phyloP scores from a whole-genome alignment of 2,329 filamentous ascomycete species.

The Acarospora socialis region DNA sequence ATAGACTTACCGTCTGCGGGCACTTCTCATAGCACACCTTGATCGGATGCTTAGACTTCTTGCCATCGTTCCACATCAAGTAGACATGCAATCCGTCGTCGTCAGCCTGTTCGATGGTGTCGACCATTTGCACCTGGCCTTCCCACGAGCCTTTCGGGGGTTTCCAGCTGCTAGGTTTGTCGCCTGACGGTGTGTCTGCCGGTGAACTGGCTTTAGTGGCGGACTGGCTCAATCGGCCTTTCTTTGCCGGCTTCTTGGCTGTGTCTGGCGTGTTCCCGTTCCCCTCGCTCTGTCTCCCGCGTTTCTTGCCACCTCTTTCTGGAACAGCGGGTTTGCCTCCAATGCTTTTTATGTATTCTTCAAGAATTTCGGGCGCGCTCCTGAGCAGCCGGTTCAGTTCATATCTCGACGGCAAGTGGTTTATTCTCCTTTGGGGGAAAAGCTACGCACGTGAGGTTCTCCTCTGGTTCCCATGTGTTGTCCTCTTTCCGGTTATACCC shows the following conservation, averaged over 20 bases:
- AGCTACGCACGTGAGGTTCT: conserved; percentile 26
- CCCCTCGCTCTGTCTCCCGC: conserved; percentile 11
- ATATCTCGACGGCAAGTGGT: background rate
- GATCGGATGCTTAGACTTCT: conserved; percentile 28
- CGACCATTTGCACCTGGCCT: conserved; percentile 20
- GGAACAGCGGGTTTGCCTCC: conserved; percentile 26
- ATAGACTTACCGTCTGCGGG: conserved; percentile 24
- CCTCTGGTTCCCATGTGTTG: conserved; percentile 32
- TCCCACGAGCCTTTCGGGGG: conserved; percentile 27
- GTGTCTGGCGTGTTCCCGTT: conserved; percentile 5
- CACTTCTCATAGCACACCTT: conserved; percentile 29
- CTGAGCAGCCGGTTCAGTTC: background rate
- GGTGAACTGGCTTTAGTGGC: conserved; percentile 16
- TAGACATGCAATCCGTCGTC: conserved; percentile 24
- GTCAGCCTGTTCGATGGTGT: conserved; percentile 27
- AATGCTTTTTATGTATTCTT: conserved; percentile 27
- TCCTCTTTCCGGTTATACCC: conserved; percentile 30
- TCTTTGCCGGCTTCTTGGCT: conserved; percentile 14
- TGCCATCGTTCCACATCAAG: conserved; percentile 31
- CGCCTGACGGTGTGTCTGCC: conserved; percentile 18
- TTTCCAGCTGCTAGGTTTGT: conserved; percentile 25
- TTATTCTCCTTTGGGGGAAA: background rate
- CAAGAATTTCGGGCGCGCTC: conserved; percentile 25
- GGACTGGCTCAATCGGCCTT: conserved; percentile 15
- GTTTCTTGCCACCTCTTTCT: conserved; percentile 7